Conservation (phyloP, 2,329 filamentous ascomycete genomes). For the Chaetoscypha palmicola region DNA sequence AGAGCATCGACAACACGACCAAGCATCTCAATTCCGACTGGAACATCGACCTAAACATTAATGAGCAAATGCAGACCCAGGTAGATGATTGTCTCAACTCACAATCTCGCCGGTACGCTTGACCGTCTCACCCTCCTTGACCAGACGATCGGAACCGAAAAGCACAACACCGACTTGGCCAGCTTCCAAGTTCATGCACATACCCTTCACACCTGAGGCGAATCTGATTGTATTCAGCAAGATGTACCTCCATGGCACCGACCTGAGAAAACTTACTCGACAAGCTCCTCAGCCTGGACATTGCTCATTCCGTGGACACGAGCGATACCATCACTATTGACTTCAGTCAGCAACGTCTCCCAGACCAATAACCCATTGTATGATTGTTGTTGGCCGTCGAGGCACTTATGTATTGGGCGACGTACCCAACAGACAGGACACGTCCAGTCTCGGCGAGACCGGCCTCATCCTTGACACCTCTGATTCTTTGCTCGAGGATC, state of each 20-base stretch:
- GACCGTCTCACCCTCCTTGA: slow-evolving; percentile 98
- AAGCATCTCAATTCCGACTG: slow-evolving; percentile 85
- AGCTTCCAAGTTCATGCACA: slow-evolving; percentile 99
- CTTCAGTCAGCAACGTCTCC: slow-evolving; percentile 17
- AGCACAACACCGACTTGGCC: slow-evolving; percentile 99
- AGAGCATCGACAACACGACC: slow-evolving; percentile 98
- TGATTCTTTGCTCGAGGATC: slow-evolving; percentile 98
- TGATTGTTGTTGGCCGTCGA: slow-evolving; percentile 14
- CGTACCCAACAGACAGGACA: slow-evolving; percentile 98
- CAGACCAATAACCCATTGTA: slow-evolving; percentile 3
- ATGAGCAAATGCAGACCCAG: slow-evolving; percentile 15
- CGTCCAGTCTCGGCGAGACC: slow-evolving; percentile 96
- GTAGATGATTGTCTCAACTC: slow-evolving; percentile 39
- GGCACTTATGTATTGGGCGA: slow-evolving; percentile 29
- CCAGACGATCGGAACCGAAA: slow-evolving; percentile 99
- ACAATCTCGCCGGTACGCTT: slow-evolving; percentile 99
- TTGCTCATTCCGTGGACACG: slow-evolving; percentile 99
- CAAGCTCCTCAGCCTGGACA: slow-evolving; percentile 99
- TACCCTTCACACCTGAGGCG: slow-evolving; percentile 98
- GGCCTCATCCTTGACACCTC: slow-evolving; percentile 95
- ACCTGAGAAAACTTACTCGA: slow-evolving; percentile 72
- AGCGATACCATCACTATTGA: slow-evolving; percentile 94
- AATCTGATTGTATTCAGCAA: slow-evolving; percentile 54
- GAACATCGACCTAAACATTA: slow-evolving; percentile 76
- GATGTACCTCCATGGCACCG: slow-evolving; percentile 5